phyloP scores from a whole-genome alignment of 73 alveolate species.

The Breviolum minutum region DNA sequence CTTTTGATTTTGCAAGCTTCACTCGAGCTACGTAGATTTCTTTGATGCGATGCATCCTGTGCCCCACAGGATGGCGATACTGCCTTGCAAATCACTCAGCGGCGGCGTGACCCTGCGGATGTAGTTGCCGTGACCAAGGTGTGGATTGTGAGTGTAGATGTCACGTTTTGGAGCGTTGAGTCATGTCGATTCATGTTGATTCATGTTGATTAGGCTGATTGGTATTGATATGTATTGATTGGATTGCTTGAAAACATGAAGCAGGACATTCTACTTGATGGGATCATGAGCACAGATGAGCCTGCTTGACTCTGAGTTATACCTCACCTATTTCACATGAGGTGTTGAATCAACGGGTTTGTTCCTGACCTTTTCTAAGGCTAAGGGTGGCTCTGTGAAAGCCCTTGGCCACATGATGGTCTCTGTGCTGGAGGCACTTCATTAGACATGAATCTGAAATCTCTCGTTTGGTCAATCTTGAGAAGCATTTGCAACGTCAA shows the following conservation, averaged over 20 bases:
- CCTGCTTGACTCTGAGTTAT: constrained; percentile 19
- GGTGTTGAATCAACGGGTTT: neutral
- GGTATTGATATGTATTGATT: too few relatives aligned
- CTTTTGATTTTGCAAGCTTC: neutral
- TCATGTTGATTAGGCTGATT: too few relatives aligned
- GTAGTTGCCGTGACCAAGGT: constrained; percentile 88
- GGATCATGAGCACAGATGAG: constrained; percentile 73
- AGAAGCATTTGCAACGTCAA: too few relatives aligned
- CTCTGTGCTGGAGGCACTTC: constrained; percentile 64
- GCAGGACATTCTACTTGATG: constrained; percentile 91
- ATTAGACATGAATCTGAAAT: too few relatives aligned
- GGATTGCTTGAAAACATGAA: too few relatives aligned
- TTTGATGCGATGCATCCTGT: neutral
- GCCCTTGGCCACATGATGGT: constrained; percentile 94
- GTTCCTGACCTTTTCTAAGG: neutral
- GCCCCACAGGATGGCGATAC: constrained; percentile 77
- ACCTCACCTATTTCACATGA: neutral
- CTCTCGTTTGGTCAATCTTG: neutral
- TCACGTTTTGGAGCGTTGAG: neutral
- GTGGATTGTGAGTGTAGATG: neutral
- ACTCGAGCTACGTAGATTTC: neutral
- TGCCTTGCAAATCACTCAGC: constrained; percentile 79
- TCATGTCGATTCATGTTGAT: too few relatives aligned
- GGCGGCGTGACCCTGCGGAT: constrained; percentile 90
- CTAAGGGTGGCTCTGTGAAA: constrained; percentile 78